phyloP scores from a whole-genome alignment of 257 asterid species.

The Cinchona pubescens region DNA sequence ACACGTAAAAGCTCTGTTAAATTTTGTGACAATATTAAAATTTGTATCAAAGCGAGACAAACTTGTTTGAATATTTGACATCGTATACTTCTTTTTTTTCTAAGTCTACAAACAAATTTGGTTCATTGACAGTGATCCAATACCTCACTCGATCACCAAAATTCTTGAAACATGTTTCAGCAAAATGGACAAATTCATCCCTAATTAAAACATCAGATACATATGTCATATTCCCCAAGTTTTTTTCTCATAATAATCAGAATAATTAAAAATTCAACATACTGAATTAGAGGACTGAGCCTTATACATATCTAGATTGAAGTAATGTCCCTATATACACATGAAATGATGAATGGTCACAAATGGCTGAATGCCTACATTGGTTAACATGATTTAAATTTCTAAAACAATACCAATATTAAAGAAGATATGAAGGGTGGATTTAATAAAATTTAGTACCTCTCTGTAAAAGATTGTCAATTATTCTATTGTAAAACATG shows the following conservation, averaged over 20 bases:
- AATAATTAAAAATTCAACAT: slow-evolving; percentile 21
- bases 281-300: slow-evolving; percentile 59
- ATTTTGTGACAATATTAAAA: too few relatives aligned
- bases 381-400: background rate
- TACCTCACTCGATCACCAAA: slow-evolving; percentile 72
- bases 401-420: background rate
- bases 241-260: background rate
- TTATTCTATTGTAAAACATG: slow-evolving; percentile 47
- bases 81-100: too few relatives aligned
- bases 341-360: slow-evolving; percentile 38
- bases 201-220: slow-evolving; percentile 27
- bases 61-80: too few relatives aligned
- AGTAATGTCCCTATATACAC: too few relatives aligned
- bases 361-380: slow-evolving; percentile 37
- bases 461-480: slow-evolving; percentile 48
- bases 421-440: background rate
- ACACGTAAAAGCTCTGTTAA: too few relatives aligned
- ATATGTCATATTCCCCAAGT: too few relatives aligned
- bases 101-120: slow-evolving; percentile 49
- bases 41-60: too few relatives aligned
- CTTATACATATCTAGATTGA: too few relatives aligned
- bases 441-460: slow-evolving; percentile 33
- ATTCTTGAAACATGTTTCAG: slow-evolving; percentile 56
- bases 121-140: slow-evolving; percentile 73
- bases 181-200: slow-evolving; percentile 67